Conservation (phyloP, 106 monocot species). For the Phalaenopsis aphrodite region DNA sequence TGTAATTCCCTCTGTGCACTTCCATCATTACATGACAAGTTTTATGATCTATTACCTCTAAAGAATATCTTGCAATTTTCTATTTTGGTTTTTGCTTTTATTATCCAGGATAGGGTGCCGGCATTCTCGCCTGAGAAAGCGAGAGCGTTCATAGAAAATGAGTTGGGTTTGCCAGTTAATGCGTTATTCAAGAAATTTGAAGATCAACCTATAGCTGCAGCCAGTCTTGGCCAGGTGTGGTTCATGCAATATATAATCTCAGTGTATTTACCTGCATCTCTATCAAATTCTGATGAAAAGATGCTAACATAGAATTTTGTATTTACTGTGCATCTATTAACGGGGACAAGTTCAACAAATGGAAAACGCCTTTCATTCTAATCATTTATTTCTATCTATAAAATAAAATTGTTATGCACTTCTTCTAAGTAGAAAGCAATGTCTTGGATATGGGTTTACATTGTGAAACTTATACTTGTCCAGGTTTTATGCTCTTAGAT, state of each 20-base stretch:
- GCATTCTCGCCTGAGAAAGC: slow-evolving; percentile 92
- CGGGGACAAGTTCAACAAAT: not conserved
- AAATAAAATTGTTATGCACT: no score
- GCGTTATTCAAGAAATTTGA: slow-evolving; percentile 86
- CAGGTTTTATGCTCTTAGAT: no score
- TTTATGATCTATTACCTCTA: not conserved
- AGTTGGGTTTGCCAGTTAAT: slow-evolving; percentile 70
- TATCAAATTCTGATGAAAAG: not conserved
- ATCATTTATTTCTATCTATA: not conserved
- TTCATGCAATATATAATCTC: not conserved
- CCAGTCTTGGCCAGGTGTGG: slow-evolving; percentile 97
- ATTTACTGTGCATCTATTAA: not conserved
- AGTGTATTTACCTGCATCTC: not conserved
- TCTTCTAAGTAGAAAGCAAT: no score
- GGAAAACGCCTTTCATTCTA: not conserved
- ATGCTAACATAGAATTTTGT: not conserved
- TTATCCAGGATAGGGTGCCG: slow-evolving; percentile 81
- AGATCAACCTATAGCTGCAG: slow-evolving; percentile 85
- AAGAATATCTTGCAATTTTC: not conserved
- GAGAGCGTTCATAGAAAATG: slow-evolving; percentile 60
- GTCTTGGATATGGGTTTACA: no score
- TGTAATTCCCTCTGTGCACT: not conserved
- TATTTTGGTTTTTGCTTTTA: not conserved
- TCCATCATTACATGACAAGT: not conserved
- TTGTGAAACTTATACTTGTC: no score